These are phyloP conservation scores for Davidsoniella australis DNA, from an alignment of 2,329 filamentous ascomycete species.

Conservation along the genomic window DNA sequence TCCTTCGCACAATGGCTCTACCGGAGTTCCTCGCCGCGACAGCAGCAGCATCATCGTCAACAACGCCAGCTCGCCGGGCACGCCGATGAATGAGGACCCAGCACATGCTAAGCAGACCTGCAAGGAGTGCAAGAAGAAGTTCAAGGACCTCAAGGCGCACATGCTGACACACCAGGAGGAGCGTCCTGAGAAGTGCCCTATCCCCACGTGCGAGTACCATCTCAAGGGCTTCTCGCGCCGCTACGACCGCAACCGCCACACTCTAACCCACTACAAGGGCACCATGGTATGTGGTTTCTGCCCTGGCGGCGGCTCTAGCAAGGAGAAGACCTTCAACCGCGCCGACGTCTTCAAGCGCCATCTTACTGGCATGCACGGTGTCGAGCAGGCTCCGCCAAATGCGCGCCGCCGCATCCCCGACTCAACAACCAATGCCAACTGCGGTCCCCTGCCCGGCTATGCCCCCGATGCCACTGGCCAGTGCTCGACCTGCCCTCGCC, in stretches of 20 bases:
- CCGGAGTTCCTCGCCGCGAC: not conserved
- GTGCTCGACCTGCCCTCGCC: slow-evolving; percentile 84
- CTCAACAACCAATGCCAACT: slow-evolving; percentile 1
- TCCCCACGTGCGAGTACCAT: slow-evolving; percentile 81
- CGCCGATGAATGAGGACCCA: slow-evolving; percentile 42
- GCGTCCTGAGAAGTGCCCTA: slow-evolving; percentile 86
- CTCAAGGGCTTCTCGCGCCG: slow-evolving; percentile 84
- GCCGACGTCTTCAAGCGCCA: slow-evolving; percentile 94
- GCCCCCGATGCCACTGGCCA: slow-evolving; percentile 72
- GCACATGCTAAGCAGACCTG: slow-evolving; percentile 45
- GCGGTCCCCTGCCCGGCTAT: slow-evolving; percentile 29
- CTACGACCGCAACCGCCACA: slow-evolving; percentile 93
- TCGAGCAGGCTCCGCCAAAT: slow-evolving; percentile 85
- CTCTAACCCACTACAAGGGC: slow-evolving; percentile 88
- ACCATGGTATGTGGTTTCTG: slow-evolving; percentile 96
- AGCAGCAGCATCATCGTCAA: slow-evolving; percentile 1
- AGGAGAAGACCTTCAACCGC: slow-evolving; percentile 89
- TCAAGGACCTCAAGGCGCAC: slow-evolving; percentile 86
- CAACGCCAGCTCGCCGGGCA: slow-evolving; percentile 17
- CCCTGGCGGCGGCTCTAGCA: slow-evolving; percentile 69
- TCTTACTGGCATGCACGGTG: slow-evolving; percentile 74
- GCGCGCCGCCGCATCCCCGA: slow-evolving; percentile 53
- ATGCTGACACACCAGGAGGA: slow-evolving; percentile 89
- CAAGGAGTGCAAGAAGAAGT: slow-evolving; percentile 66
- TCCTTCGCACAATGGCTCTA: not conserved